Percentiles rank a stretch among this genome's conserved stretches.
These are phyloP conservation scores for Rubroboletus satanas DNA, from an alignment of 768 basidiomycete species.

Conservation along the genomic window DNA sequence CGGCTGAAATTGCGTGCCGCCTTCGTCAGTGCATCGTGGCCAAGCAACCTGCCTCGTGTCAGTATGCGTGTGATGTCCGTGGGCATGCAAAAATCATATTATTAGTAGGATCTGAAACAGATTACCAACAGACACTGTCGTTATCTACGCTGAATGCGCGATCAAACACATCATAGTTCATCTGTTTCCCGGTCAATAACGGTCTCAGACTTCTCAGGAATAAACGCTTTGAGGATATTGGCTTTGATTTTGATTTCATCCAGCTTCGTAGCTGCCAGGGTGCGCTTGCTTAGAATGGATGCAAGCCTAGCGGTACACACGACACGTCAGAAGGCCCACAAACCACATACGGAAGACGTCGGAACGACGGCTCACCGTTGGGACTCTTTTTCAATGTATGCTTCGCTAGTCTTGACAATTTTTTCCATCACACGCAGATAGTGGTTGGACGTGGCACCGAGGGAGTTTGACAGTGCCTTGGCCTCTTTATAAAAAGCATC, in stretches of 20 bases:
- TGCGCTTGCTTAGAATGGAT: conserved; percentile 74
- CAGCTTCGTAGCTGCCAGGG: conserved; percentile 70
- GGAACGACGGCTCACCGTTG: conserved; percentile 54
- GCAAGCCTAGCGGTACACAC: conserved; percentile 47
- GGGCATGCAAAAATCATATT: conserved; percentile 3
- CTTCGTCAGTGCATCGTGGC: conserved; percentile 22
- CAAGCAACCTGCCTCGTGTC: conserved; percentile 21
- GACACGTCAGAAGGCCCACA: conserved; percentile 6
- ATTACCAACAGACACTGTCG: conserved; percentile 15
- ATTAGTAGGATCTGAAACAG: conserved; percentile 17
- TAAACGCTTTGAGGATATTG: conserved; percentile 76
- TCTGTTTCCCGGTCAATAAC: conserved; percentile 30
- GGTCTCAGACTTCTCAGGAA: conserved; percentile 35
- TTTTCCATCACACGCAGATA: conserved; percentile 93
- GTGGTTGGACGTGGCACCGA: conserved; percentile 58
- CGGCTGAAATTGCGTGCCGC: conserved; percentile 7
- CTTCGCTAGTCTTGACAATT: conserved; percentile 61
- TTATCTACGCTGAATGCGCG: conserved; percentile 9
- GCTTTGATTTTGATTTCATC: conserved; percentile 93
- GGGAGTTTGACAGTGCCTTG: conserved; percentile 40
- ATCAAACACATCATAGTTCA: conserved; percentile 40
- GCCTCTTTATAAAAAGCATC: conserved; percentile 67
- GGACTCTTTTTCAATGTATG: conserved; percentile 82
- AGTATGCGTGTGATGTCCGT: neutral
- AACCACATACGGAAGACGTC: neutral